Evolutionary conservation across 176 grass and related monocot genomes (phyloP).

Genomic region (Themeda triandra): DNA sequence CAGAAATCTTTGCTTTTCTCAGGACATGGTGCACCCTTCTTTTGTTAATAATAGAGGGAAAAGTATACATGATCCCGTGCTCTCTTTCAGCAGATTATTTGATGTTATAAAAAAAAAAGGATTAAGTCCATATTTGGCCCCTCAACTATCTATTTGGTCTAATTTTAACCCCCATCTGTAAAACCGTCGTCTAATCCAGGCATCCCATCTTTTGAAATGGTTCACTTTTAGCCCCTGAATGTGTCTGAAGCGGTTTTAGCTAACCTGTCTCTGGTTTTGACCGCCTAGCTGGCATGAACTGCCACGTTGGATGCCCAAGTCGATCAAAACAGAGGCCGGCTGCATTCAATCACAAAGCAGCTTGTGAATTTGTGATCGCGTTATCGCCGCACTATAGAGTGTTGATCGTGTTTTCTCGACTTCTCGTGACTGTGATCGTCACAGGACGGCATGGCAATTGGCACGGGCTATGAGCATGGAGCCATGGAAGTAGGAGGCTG

Average conservation of each 20-base stretch:
- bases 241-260: too few species aligned
- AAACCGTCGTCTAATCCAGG: too few species aligned
- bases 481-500: not conserved
- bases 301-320: too few species aligned
- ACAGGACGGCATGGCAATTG: not conserved
- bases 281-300: too few species aligned
- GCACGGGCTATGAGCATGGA: not conserved
- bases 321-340: too few species aligned
- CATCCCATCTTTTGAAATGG: too few species aligned
- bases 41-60: constrained; percentile 1
- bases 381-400: not conserved
- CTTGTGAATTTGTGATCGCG: not conserved
- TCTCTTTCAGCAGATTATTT: not conserved
- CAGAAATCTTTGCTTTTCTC: not conserved
- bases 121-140: too few species aligned
- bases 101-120: not conserved
- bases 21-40: not conserved
- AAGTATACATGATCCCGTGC: not conserved
- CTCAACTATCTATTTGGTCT: too few species aligned
- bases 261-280: too few species aligned
- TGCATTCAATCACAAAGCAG: not conserved
- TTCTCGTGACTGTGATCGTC: not conserved
- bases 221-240: too few species aligned
- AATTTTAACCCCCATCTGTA: too few species aligned
- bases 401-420: not conserved